These are phyloP conservation scores for Cymbopogon citratus DNA, from an alignment of 176 grass and related monocot species.

Conservation along the genomic window DNA sequence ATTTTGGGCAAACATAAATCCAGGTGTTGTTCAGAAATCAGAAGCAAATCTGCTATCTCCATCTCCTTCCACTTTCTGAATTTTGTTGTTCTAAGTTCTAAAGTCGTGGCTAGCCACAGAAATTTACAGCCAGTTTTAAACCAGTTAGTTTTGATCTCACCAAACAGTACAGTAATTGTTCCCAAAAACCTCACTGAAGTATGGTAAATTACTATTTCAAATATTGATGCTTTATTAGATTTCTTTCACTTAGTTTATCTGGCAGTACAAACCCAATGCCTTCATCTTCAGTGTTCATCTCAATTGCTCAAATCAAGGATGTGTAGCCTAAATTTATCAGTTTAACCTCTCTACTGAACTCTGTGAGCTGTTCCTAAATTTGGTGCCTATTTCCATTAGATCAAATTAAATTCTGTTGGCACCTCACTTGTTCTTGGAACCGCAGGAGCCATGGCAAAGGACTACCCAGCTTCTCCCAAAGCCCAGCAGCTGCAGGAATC, in stretches of 20 bases:
- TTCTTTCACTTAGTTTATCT: background rate
- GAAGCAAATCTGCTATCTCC: background rate
- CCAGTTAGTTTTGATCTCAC: background rate
- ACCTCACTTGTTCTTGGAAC: conserved; percentile 29
- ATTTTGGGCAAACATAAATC: background rate
- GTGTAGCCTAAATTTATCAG: conserved; percentile 4
- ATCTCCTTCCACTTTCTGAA: background rate
- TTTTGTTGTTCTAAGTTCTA: background rate
- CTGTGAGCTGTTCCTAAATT: background rate
- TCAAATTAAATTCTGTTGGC: background rate
- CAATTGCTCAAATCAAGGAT: background rate
- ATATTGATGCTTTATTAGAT: background rate
- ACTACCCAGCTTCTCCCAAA: conserved; percentile 68
- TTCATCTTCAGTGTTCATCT: background rate
- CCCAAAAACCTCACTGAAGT: background rate
- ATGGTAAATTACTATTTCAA: background rate
- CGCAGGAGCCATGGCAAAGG: conserved; percentile 84
- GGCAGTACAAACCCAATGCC: background rate
- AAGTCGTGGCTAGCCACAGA: background rate
- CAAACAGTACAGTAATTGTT: background rate
- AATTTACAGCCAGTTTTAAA: background rate
- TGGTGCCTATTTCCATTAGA: background rate
- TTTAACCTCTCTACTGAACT: background rate
- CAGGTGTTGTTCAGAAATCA: background rate
- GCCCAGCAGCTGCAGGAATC: conserved; percentile 64